Conservation (phyloP, 1,139 yeast genomes). For the Magnusiomyces tetraspermus region DNA sequence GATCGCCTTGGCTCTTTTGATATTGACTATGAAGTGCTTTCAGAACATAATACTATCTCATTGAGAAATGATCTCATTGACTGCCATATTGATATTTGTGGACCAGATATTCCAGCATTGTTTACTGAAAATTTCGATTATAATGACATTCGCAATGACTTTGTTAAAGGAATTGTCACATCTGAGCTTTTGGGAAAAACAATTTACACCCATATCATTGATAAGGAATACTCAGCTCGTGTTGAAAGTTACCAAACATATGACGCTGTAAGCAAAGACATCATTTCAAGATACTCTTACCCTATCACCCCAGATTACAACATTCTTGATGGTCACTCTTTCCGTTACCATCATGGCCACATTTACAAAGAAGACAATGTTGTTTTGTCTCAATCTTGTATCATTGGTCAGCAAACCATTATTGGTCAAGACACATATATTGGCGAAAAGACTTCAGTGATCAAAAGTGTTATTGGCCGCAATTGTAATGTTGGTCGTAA, state of each 20-base stretch:
- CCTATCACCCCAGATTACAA: conserved; percentile 88
- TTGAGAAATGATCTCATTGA: conserved; percentile 89
- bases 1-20: conserved; percentile 36
- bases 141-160: conserved; percentile 75
- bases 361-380: conserved; percentile 75
- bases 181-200: conserved; percentile 87
- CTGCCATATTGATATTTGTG: conserved; percentile 91
- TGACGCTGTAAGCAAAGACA: conserved; percentile 84
- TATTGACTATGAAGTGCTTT: conserved; percentile 78
- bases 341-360: conserved; percentile 71
- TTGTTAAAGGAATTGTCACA: conserved; percentile 81
- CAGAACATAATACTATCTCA: conserved; percentile 65
- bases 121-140: conserved; percentile 96
- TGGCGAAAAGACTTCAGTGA: conserved; percentile 43
- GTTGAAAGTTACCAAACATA: conserved; percentile 92
- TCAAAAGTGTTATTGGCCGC: conserved; percentile 74
- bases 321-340: conserved; percentile 58
- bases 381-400: conserved; percentile 85
- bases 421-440: conserved; percentile 68
- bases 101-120: conserved; percentile 89
- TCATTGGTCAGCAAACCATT: conserved; percentile 62
- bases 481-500: conserved; percentile 75
- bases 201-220: conserved; percentile 72
- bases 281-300: conserved; percentile 83
- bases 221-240: conserved; percentile 79